phyloP scores from a whole-genome alignment of 2,329 filamentous ascomycete genomes.

The Beauveria asiatica region DNA sequence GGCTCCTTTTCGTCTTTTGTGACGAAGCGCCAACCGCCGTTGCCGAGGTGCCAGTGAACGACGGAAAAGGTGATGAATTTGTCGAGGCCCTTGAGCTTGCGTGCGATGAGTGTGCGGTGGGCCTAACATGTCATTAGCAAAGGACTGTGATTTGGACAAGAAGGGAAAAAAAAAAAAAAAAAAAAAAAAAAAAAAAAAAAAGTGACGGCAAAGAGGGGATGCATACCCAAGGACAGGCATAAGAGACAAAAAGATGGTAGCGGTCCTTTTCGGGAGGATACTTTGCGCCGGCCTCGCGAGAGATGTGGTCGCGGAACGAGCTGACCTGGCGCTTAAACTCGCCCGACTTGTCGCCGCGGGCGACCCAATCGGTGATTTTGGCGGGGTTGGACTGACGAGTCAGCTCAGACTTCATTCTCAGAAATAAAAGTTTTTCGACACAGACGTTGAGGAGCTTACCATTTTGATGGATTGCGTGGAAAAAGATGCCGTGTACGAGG shows the following conservation, averaged over 20 bases:
- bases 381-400: conserved; percentile 13
- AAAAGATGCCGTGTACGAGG: neutral
- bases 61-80: conserved; percentile 69
- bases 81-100: conserved; percentile 86
- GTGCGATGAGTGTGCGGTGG: conserved; percentile 76
- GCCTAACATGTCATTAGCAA: conserved; percentile 37
- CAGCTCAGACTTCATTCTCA: neutral
- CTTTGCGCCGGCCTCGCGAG: conserved; percentile 58
- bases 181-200: no score
- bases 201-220: conserved; percentile 13
- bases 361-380: conserved; percentile 78
- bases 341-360: conserved; percentile 66
- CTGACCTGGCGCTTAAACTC: conserved; percentile 89
- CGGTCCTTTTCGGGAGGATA: conserved; percentile 81
- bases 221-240: conserved; percentile 79
- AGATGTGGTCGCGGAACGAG: conserved; percentile 74
- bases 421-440: no score
- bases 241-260: conserved; percentile 92
- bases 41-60: conserved; percentile 85
- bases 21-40: conserved; percentile 73
- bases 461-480: conserved; percentile 2
- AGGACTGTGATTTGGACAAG: neutral
- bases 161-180: neutral
- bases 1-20: conserved; percentile 50
- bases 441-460: neutral